phyloP scores from a whole-genome alignment of 2,329 filamentous ascomycete species.

The Fusarium euwallaceae region DNA sequence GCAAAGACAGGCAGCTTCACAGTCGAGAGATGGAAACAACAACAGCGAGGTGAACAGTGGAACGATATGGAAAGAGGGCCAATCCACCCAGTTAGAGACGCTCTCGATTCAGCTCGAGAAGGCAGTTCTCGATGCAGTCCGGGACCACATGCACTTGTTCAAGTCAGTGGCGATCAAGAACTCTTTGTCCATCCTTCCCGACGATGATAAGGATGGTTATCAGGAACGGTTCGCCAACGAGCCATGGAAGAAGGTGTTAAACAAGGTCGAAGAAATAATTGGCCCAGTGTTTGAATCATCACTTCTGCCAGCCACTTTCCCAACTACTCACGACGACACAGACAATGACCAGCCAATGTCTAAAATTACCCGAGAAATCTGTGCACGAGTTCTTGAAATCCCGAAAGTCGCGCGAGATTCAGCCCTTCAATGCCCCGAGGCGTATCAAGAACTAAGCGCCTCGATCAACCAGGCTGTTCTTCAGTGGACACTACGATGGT shows the following conservation, averaged over 20 bases:
- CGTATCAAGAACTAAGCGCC: not conserved
- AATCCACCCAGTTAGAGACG: not conserved
- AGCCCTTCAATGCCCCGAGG: not conserved
- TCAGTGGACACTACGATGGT: not conserved
- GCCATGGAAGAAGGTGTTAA: not conserved
- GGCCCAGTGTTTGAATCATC: not conserved
- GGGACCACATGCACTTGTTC: not conserved
- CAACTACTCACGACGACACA: not conserved
- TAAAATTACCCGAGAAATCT: not conserved
- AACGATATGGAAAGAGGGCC: not conserved
- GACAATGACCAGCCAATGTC: not conserved
- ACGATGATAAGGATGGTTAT: not conserved
- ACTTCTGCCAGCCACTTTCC: not conserved
- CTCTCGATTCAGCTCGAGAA: slow-evolving; percentile 6
- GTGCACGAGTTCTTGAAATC: not conserved
- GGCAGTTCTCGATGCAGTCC: slow-evolving; percentile 1
- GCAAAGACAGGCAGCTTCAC: not conserved
- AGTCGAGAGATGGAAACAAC: not conserved
- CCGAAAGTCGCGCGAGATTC: not conserved
- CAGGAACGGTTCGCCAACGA: not conserved
- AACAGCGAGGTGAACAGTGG: too few relatives aligned
- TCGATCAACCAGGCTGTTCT: not conserved
- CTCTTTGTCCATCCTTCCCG: slow-evolving; percentile 1
- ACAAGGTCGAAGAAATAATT: not conserved
- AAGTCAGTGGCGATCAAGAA: not conserved